Base-by-base conservation (phyloP, 1,139 yeast genomes). In the Candida frijolesensis region DNA sequence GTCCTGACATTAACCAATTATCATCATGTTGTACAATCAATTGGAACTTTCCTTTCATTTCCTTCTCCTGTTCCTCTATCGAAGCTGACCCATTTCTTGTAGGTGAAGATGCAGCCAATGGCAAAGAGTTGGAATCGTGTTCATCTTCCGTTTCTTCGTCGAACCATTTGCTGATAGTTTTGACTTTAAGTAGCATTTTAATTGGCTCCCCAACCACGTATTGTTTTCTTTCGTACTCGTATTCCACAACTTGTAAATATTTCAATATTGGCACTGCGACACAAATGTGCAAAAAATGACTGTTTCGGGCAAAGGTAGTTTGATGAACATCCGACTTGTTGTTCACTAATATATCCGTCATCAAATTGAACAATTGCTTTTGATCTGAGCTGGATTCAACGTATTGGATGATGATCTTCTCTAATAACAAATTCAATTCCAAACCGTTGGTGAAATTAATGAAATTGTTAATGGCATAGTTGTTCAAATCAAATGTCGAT, bases 1-100 rank as follows among this genome's bases (percentile, higher is more conserved):
- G 73, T 1, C 96, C 96, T 1, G 89, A 81, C 7, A 88, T 66
- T 6, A 87, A 67, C 96, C 96, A 89, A 46, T 78, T 79, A 22
- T 75, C 80, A 51, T 76, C 80, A 43, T 67, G 70, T 22, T 60
- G 63, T 11, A 75, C 46, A 2, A 57, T 52, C 3, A 72, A 47
- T 53, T 71, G 77, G 50, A 71, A 73, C 16, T 41, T 27, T 32
- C 37, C 52, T 44, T n/a, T 44, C 58, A 18, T 12, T 15, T 2
- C 7, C 10, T 25, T 25, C 4, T 30, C 16, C 1, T 30, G 12
- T 1, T 38, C 11, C 4, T 19, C 12, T 18, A 11, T 33, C 1
- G 25, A 15, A n/a, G 14, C 18, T 4, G 32, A 25, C 1, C 42
- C 46, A 29, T 43, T 37, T 51, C 59, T 49, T 47, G 54, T 38